These are phyloP conservation scores for Penicillium hesseltinei DNA, from an alignment of 2,329 filamentous ascomycete genomes.

Conservation along the genomic window DNA sequence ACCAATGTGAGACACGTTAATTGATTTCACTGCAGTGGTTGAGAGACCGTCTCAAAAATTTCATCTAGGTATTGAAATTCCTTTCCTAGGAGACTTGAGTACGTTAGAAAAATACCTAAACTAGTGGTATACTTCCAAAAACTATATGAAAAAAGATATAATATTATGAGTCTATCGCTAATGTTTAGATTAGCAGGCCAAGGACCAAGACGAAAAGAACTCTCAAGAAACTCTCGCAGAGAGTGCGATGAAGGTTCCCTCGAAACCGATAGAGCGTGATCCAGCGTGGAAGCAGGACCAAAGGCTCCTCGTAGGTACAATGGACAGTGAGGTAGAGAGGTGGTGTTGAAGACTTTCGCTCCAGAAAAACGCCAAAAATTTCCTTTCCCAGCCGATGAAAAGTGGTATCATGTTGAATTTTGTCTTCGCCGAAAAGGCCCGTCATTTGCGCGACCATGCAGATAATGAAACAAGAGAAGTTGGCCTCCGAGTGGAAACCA, in stretches of 20 bases:
- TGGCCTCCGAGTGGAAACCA: constrained; percentile 20
- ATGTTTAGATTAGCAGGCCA: constrained; percentile 39
- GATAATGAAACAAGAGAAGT: constrained; percentile 35
- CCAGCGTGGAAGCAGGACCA: constrained; percentile 6
- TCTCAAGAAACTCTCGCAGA: constrained; percentile 5
- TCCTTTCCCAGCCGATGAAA: constrained; percentile 43
- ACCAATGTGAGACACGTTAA: not conserved
- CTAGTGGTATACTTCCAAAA: not conserved
- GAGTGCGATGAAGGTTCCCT: constrained; percentile 5
- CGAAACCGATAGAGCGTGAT: constrained; percentile 3
- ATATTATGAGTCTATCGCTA: constrained; percentile 32
- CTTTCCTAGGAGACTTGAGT: not conserved
- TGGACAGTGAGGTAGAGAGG: constrained; percentile 22
- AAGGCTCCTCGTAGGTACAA: constrained; percentile 9
- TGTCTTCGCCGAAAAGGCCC: constrained; percentile 41
- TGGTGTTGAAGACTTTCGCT: constrained; percentile 44
- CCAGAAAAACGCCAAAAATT: constrained; percentile 42
- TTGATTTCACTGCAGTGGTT: not conserved
- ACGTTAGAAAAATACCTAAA: not conserved
- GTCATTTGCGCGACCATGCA: constrained; percentile 39
- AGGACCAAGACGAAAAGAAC: constrained; percentile 14
- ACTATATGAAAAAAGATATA: constrained; percentile 7
- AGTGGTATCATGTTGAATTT: constrained; percentile 52
- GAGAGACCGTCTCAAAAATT: not conserved
- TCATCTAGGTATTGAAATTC: not conserved